These are phyloP conservation scores for Raffaelea arxii DNA, from an alignment of 2,329 filamentous ascomycete species.

Conservation along the genomic window DNA sequence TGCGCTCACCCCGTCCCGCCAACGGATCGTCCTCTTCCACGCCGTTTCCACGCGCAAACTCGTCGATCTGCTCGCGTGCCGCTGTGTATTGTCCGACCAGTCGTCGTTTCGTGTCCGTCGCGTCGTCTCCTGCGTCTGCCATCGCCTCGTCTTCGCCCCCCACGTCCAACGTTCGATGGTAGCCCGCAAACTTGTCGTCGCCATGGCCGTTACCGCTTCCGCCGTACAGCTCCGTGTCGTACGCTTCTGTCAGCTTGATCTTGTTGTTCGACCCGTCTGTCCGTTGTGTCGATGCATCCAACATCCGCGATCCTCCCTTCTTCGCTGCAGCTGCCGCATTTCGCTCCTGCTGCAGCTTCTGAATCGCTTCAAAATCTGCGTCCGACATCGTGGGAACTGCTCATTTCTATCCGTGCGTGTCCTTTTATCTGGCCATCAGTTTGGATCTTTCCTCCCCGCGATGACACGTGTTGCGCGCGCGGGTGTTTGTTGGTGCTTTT, in stretches of 20 bases:
- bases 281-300: constrained; percentile 71
- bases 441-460: background rate
- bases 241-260: constrained; percentile 80
- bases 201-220: constrained; percentile 54
- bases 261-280: constrained; percentile 78
- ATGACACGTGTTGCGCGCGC: background rate
- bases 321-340: constrained; percentile 70
- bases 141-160: constrained; percentile 55
- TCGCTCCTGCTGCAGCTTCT: constrained; percentile 84
- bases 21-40: constrained; percentile 90
- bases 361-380: constrained; percentile 80
- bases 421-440: background rate
- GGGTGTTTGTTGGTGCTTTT: background rate
- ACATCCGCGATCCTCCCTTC: constrained; percentile 65
- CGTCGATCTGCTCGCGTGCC: constrained; percentile 82
- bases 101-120: constrained; percentile 58
- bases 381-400: constrained; percentile 47
- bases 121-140: constrained; percentile 38
- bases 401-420: background rate
- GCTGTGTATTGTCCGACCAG: constrained; percentile 95
- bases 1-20: constrained; percentile 72
- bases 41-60: constrained; percentile 76
- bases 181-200: constrained; percentile 75
- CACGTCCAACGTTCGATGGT: constrained; percentile 79
- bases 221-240: constrained; percentile 85